Percentiles rank a stretch among this genome's conserved stretches.
Conservation (phyloP, 139 green algal genomes). For the Volvox reticuliferus region DNA sequence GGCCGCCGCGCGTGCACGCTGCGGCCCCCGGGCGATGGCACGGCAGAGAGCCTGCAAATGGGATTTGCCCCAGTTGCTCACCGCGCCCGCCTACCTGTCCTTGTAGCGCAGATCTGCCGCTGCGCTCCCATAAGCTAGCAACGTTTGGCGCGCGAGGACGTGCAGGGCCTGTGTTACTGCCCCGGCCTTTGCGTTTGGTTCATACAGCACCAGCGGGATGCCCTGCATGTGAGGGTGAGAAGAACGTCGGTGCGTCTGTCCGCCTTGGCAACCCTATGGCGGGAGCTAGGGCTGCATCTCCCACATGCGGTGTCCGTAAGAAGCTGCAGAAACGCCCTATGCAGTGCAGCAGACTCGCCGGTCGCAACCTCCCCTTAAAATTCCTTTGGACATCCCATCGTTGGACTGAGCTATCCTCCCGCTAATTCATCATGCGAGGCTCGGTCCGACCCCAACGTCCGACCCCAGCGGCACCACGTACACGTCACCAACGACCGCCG, state of each 20-base stretch:
- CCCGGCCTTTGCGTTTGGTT: conserved; percentile 12
- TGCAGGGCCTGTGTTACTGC: neutral
- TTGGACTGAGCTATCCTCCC: too few relatives aligned
- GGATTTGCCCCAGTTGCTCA: neutral
- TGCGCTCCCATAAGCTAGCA: neutral
- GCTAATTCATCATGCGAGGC: too few relatives aligned
- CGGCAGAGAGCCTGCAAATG: too few relatives aligned
- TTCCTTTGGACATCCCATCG: too few relatives aligned
- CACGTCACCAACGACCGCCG: too few relatives aligned
- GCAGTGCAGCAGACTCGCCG: too few relatives aligned
- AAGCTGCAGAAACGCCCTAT: too few relatives aligned
- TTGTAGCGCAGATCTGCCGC: neutral
- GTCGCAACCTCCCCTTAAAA: too few relatives aligned
- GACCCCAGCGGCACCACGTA: too few relatives aligned
- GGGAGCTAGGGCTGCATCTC: neutral
- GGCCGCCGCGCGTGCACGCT: too few relatives aligned
- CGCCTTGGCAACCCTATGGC: neutral
- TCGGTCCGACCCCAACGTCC: too few relatives aligned
- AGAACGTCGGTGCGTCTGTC: neutral
- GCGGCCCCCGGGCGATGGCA: too few relatives aligned
- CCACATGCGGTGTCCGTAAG: neutral
- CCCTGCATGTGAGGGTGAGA: conserved; percentile 2
- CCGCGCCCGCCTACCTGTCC: neutral
- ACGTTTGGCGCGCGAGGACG: neutral
- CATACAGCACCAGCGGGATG: conserved; percentile 42